A percentile compares a stretch with the other conserved stretches of the same genome.
Evolutionary conservation across 306 rosid genomes (phyloP).

Genomic region (Leucaena leucocephala): DNA sequence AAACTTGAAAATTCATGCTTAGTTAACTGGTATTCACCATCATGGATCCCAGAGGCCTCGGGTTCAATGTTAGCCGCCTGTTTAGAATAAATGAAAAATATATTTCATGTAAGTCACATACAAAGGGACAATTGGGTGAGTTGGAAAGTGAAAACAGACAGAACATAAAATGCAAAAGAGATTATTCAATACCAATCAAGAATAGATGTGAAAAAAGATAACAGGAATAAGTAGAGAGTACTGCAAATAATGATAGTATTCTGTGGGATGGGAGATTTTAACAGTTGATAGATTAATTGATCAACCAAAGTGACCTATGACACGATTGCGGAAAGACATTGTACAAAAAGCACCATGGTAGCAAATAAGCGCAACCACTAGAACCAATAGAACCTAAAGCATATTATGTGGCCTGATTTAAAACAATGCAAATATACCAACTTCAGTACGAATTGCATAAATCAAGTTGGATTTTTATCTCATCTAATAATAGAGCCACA

Average conservation of each 20-base stretch:
- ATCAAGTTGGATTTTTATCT: not conserved
- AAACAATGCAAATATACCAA: not conserved
- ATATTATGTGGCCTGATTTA: not conserved
- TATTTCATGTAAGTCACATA: constrained; percentile 29
- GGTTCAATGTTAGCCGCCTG: constrained; percentile 93
- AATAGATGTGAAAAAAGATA: not conserved
- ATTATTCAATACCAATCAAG: not conserved
- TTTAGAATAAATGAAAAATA: constrained; percentile 33
- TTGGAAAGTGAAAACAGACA: constrained; percentile 10
- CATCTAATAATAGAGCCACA: not conserved
- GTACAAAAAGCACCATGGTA: not conserved
- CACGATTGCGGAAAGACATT: not conserved
- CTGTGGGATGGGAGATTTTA: not conserved
- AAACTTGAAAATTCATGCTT: constrained; percentile 78
- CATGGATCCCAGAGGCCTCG: constrained; percentile 74
- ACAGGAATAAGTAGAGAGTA: not conserved
- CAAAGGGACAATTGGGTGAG: constrained; percentile 1
- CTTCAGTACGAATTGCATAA: not conserved
- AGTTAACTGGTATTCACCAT: constrained; percentile 76
- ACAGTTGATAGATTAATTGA: constrained; percentile 13
- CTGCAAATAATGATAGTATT: not conserved
- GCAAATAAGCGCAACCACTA: not conserved
- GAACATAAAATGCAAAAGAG: constrained; percentile 7
- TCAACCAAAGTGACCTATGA: constrained; percentile 6
- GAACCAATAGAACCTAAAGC: not conserved